Conservation (phyloP, 2,329 filamentous ascomycete species). For the Fusarium gaditjirri region DNA sequence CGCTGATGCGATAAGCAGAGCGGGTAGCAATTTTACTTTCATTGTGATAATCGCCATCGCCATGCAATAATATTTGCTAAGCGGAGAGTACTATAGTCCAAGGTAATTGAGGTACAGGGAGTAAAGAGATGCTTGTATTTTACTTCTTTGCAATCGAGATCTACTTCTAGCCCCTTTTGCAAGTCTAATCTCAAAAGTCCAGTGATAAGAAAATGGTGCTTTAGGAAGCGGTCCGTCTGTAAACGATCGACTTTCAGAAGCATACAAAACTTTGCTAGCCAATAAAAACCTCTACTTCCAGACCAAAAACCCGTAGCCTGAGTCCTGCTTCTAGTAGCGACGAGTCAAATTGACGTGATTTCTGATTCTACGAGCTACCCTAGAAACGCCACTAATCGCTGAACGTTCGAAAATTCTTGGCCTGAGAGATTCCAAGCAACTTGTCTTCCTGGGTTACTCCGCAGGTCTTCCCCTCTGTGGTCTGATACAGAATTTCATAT, state of each 20-base stretch:
- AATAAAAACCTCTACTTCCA: not conserved
- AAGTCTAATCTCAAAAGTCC: no score
- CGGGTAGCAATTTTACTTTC: not conserved
- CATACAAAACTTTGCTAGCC: not conserved
- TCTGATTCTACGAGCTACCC: not conserved
- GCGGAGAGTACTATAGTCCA: no score
- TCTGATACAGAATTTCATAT: no score
- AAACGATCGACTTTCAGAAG: not conserved
- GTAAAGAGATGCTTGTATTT: no score
- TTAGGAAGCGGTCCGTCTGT: fast-evolving
- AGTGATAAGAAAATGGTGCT: not conserved
- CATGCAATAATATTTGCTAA: no score
- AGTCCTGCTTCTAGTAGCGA: not conserved
- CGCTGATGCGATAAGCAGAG: not conserved
- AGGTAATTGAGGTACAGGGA: no score
- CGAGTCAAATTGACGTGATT: not conserved
- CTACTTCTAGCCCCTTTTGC: not conserved
- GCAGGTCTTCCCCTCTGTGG: no score
- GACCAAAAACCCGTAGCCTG: not conserved
- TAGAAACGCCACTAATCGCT: not conserved
- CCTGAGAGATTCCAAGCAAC: no score
- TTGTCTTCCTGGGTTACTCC: no score
- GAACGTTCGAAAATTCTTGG: no score
- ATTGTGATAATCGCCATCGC: not conserved
- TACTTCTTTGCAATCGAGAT: no score